Percentiles rank a stretch among this genome's conserved stretches.
phyloP scores from a whole-genome alignment of 169 alveolate species.

The Eimeria brunetti region DNA sequence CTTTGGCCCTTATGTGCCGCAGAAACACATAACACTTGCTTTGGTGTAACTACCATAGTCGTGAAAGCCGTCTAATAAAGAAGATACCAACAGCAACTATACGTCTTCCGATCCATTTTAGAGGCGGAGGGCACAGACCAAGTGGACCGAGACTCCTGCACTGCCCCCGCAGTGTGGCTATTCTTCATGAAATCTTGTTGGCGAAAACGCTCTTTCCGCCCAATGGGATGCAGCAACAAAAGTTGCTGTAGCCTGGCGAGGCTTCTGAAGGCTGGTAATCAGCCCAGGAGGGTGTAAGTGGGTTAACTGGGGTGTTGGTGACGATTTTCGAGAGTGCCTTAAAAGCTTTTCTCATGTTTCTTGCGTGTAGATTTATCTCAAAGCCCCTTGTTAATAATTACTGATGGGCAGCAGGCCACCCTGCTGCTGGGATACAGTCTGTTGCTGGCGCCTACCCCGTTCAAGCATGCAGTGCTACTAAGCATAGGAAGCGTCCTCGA shows the following conservation, averaged over 20 bases:
- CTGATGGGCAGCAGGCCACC: neutral
- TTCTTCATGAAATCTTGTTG: too few relatives aligned
- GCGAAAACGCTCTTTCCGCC: too few relatives aligned
- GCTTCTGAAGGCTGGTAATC: too few relatives aligned
- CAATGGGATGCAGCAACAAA: too few relatives aligned
- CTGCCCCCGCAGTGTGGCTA: too few relatives aligned
- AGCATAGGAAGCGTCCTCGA: neutral
- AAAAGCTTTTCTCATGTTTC: neutral
- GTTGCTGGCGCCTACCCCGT: neutral
- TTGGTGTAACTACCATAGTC: neutral
- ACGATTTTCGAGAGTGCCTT: neutral
- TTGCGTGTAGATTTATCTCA: too few relatives aligned
- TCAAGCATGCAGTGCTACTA: neutral
- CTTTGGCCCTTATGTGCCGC: neutral
- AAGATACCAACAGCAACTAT: neutral
- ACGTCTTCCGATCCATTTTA: too few relatives aligned
- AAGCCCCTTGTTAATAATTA: too few relatives aligned
- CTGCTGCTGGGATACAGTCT: neutral
- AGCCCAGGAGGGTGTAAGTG: too few relatives aligned
- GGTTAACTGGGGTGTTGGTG: neutral
- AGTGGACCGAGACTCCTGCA: too few relatives aligned
- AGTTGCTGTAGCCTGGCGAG: too few relatives aligned
- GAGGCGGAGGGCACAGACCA: neutral
- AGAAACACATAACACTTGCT: neutral
- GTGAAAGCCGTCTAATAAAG: neutral